Base-by-base conservation (phyloP, 1,139 yeast species). In the Protomyces pachydermus region DNA sequence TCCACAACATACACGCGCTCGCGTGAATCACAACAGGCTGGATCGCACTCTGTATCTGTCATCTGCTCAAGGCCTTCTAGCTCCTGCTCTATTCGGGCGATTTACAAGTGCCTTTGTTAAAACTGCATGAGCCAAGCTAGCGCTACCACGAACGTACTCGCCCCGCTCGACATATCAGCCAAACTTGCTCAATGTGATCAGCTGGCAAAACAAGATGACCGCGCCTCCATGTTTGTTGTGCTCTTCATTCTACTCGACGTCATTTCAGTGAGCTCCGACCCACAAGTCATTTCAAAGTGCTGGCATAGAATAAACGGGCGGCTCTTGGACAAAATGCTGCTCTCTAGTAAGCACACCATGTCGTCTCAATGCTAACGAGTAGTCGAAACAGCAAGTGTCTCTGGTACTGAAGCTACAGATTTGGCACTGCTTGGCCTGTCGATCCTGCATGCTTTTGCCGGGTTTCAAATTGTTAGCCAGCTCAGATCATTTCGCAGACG, bases 201-300 rank as follows among this genome's bases (percentile, higher is more conserved):
- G 37, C 16, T 58, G 62, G 42, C 51, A 52, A 2, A 39, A 18
- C 62, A 58, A 20, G 23, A 51, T 28, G 62, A 58, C 14, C 42
- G 53, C 18, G 37, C 62, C 18, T 38, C 62, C n/a, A 58, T 39
- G 16, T 58, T 58, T 32, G 56, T 58, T 16, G 52, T 38, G 9
- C 23, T 58, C 20, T 58, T 58, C 25, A 32, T 58, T 4, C 28
- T 58, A 37, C 52, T 58, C 18, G 45, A 58, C 28, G 35, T 58
- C 8, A 18, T 52, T 10, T 42, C 48, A n/a, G 10, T 8, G 12
- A 14, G 38, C n/a, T 20, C 53, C 3, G 25, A 51, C 35, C 32
- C 35, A 8, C 10, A 34, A 5, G 16, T 34, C 10, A 56, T 56
- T 8, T 14, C 14, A 8, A 28, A 51, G 18, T 38, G 52, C 10